A percentile compares a stretch with the other conserved stretches of the same genome.
Evolutionary conservation across 2,329 filamentous ascomycete species (phyloP).

Genomic region (Coniochaeta hoffmannii): DNA sequence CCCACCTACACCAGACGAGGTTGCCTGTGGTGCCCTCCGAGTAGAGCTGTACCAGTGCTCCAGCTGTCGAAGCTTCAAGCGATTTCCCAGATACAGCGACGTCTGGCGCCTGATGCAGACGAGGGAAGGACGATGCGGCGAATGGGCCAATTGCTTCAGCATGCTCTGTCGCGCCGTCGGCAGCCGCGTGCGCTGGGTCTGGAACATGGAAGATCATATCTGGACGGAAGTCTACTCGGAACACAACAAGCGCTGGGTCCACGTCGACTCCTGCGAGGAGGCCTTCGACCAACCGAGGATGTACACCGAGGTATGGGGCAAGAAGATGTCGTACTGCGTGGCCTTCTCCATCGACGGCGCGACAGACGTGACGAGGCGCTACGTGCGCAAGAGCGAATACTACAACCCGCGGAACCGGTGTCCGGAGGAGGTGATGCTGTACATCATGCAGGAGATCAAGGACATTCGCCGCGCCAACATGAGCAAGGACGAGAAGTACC

Average conservation of each 20-base stretch:
- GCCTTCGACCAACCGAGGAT: constrained; percentile 90
- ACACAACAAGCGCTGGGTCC: constrained; percentile 90
- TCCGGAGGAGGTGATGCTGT: constrained; percentile 82
- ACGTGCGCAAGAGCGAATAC: constrained; percentile 64
- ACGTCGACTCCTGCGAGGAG: constrained; percentile 91
- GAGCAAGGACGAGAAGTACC: constrained; percentile 77
- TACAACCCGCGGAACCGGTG: constrained; percentile 70
- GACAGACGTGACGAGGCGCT: constrained; percentile 58
- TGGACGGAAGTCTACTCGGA: constrained; percentile 98
- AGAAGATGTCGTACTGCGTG: constrained; percentile 95
- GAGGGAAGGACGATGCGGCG: constrained; percentile 76
- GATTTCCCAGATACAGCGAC: constrained; percentile 91
- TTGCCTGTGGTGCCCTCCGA: constrained; percentile 74
- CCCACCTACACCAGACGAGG: constrained; percentile 80
- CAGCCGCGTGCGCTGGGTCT: constrained; percentile 89
- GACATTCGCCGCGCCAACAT: constrained; percentile 76
- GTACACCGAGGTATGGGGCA: constrained; percentile 91
- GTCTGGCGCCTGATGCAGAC: constrained; percentile 90
- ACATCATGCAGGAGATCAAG: constrained; percentile 88
- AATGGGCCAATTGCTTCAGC: constrained; percentile 98
- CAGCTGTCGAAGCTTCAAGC: constrained; percentile 72
- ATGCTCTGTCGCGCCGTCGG: constrained; percentile 95
- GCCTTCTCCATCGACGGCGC: constrained; percentile 88
- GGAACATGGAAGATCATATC: constrained; percentile 95
- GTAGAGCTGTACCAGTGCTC: constrained; percentile 92